Base-by-base conservation (phyloP, 192 early-diverging fungal species). In the Rhizoclosmatium globosum region DNA sequence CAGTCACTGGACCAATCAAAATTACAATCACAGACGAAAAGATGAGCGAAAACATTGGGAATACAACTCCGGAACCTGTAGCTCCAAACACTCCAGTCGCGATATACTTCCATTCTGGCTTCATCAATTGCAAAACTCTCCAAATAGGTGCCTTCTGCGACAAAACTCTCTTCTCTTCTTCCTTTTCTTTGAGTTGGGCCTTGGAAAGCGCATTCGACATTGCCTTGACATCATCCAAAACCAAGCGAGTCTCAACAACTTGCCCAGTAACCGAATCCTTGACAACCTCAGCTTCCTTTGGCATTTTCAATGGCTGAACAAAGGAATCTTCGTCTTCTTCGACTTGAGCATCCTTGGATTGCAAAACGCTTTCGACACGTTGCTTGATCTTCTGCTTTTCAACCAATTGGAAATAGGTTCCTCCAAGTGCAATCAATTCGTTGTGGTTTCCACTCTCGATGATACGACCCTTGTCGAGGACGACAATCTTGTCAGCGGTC, bases 391-490 rank as follows among this genome's bases (percentile, higher is more conserved):
- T 82, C 84, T 95, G 93, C 62, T 88, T 86, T 68, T 91, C 84
- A 3, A 96, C 94, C 13, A 95, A 87, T 19, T 87, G 82, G 57
- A 78, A 71, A 84, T 96, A 96, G 39, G 89, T 85, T 53, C 74
- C 74, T 62, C 87, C 86, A 50, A 83, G 39, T 13, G 83, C 86
- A 19, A 84, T 56, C 50, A 99, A 86, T 80, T 94, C 88, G 46
- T 92, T 89, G 82, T 99, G 98, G 39, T 85, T 92, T 23, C 98
- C 98, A 39, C 81, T 77, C 85, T 97, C 95, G 41, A 87, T 72
- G 57, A 88, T 87, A 3, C 71, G 42, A 19, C 86, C 85, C 47
- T 68, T 91, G 68, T 80, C 90, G 71, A 87, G 80, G 38, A 76
- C 87, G 78, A 21, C 81, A 81, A 71, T 71, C 31, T 90, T 77